Percentiles rank a stretch among this genome's conserved stretches.
Evolutionary conservation across 2,329 filamentous ascomycete genomes (phyloP).

Genomic region (Elsinoe fawcettii): DNA sequence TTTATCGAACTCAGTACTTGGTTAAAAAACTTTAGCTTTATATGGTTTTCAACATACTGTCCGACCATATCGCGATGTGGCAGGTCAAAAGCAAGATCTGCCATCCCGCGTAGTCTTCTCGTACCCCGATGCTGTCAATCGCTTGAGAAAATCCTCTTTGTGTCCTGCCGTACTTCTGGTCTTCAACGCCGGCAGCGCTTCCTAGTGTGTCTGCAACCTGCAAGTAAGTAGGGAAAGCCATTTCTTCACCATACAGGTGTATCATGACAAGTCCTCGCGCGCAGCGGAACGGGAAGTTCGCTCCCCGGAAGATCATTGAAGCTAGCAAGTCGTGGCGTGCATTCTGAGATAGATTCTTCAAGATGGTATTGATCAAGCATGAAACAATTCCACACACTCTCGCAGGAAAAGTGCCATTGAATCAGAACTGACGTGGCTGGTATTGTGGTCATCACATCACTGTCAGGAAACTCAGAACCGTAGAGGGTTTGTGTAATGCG

Average conservation of each 20-base stretch:
- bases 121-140: not conserved
- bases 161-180: not conserved
- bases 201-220: constrained; percentile 2
- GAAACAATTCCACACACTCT: not conserved
- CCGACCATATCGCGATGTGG: not conserved
- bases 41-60: not conserved
- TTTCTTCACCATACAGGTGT: not conserved
- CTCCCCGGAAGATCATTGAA: not conserved
- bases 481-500: constrained; percentile 2
- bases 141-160: not conserved
- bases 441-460: not conserved
- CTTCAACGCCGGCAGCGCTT: not conserved
- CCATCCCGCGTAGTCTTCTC: not conserved
- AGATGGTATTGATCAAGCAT: not conserved
- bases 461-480: constrained; percentile 8
- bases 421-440: not conserved
- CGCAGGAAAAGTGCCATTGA: not conserved
- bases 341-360: constrained; percentile 10
- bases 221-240: not conserved
- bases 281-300: constrained; percentile 10
- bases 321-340: constrained; percentile 1
- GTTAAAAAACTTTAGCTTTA: too few species aligned
- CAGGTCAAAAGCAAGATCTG: not conserved
- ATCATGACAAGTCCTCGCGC: not conserved
- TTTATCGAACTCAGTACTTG: too few species aligned